A percentile compares a stretch with the other conserved stretches of the same genome.
phyloP scores from a whole-genome alignment of 768 basidiomycete species.

The Pholiota molesta region DNA sequence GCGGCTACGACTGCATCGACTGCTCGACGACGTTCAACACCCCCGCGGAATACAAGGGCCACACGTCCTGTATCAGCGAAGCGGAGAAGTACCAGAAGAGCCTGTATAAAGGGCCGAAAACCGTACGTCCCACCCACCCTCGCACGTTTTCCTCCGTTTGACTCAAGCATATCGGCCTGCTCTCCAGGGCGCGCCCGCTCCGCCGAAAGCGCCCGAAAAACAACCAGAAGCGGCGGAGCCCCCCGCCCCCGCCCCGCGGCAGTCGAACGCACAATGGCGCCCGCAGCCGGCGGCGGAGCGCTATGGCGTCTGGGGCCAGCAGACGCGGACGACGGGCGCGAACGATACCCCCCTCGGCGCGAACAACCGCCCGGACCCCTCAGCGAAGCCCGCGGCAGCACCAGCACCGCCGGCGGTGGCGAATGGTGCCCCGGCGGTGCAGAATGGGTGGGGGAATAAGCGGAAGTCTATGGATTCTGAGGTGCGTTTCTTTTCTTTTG shows the following conservation, averaged over 20 bases:
- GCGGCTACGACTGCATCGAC: slow-evolving; percentile 83
- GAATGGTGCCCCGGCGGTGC: slow-evolving; percentile 15
- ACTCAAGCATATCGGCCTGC: no score
- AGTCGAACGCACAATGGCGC: slow-evolving; percentile 24
- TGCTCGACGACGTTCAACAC: slow-evolving; percentile 83
- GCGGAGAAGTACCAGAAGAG: slow-evolving; percentile 93
- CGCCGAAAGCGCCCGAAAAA: slow-evolving; percentile 6
- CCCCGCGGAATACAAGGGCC: slow-evolving; percentile 77
- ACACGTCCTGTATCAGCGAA: slow-evolving; percentile 86
- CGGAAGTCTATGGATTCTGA: slow-evolving; percentile 24
- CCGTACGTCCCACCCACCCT: slow-evolving; percentile 27
- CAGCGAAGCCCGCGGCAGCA: neutral
- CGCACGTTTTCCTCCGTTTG: no score
- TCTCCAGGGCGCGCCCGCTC: neutral
- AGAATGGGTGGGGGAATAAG: slow-evolving; percentile 32
- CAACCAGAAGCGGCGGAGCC: neutral
- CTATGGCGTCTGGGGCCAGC: slow-evolving; percentile 36
- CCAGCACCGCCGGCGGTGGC: slow-evolving; percentile 6
- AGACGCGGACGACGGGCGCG: slow-evolving; percentile 52
- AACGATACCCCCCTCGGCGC: slow-evolving; percentile 76
- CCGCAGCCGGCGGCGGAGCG: slow-evolving; percentile 31
- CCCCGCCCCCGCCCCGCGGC: neutral
- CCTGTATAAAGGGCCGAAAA: slow-evolving; percentile 81
- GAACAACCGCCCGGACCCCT: slow-evolving; percentile 38
- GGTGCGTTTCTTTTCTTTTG: slow-evolving; percentile 1